A percentile compares a stretch with the other conserved stretches of the same genome.
Conservation (phyloP, 345 rosid genomes). For the Corchorus olitorius region DNA sequence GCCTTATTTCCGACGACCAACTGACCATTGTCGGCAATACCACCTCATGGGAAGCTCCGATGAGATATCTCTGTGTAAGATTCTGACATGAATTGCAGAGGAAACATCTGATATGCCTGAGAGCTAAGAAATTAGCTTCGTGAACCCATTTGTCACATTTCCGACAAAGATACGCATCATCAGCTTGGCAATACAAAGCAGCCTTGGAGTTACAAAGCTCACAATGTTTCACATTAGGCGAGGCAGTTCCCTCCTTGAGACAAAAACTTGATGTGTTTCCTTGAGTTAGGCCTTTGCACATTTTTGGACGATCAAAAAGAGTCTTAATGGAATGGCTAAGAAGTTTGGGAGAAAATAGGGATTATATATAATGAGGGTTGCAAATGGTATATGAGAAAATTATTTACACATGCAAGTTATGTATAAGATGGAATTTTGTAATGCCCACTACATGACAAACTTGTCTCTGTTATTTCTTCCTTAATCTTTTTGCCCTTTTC, state of each 20-base stretch:
- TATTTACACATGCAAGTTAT: constrained; percentile 17
- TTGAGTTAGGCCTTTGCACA: constrained; percentile 54
- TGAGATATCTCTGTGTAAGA: constrained; percentile 55
- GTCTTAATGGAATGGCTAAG: background rate
- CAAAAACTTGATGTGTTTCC: constrained; percentile 24
- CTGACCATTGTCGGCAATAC: constrained; percentile 37
- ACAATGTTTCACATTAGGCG: constrained; percentile 31
- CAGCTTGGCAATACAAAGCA: constrained; percentile 75
- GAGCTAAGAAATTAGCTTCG: constrained; percentile 78
- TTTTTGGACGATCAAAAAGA: constrained; percentile 26
- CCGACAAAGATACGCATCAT: constrained; percentile 67
- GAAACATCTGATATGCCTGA: constrained; percentile 72
- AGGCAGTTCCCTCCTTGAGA: constrained; percentile 15
- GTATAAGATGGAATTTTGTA: constrained; percentile 11
- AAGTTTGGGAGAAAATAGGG: constrained; percentile 6
- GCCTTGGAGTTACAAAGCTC: constrained; percentile 69
- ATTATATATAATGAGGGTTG: background rate
- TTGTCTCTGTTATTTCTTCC: constrained; percentile 12
- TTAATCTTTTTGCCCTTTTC: background rate
- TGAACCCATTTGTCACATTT: constrained; percentile 79
- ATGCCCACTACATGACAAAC: constrained; percentile 30
- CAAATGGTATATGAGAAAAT: background rate
- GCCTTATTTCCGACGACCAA: constrained; percentile 28
- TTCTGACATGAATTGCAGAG: constrained; percentile 65
- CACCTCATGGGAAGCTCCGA: constrained; percentile 53